Evolutionary conservation across 495 filamentous ascomycete species (phyloP).

Genomic region (Thermothielavioides terrestris): DNA sequence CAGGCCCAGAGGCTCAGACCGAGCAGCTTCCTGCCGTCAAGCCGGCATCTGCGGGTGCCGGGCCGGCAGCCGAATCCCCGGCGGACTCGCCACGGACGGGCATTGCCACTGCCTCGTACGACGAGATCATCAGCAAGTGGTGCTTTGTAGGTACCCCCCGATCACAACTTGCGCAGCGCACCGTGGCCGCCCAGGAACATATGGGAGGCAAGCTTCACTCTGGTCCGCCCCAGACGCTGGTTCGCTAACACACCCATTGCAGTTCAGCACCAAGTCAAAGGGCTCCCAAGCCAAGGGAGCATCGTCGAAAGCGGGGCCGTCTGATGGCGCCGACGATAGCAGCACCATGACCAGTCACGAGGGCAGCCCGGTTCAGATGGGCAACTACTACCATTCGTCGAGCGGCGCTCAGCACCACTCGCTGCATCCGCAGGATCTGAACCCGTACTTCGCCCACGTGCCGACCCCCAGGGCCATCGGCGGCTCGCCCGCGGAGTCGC

Average conservation of each 20-base stretch:
- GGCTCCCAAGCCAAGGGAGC: slow-evolving; percentile 29
- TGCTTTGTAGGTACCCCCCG: slow-evolving; percentile 80
- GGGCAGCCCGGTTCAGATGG: slow-evolving; percentile 29
- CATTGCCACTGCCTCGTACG: slow-evolving; percentile 76
- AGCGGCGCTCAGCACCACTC: slow-evolving; percentile 34
- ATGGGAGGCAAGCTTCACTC: slow-evolving; percentile 21
- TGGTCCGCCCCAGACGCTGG: background rate
- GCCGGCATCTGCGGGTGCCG: slow-evolving; percentile 2
- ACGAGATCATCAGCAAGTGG: slow-evolving; percentile 93
- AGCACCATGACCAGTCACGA: slow-evolving; percentile 29
- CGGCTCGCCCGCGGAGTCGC: slow-evolving; percentile 28
- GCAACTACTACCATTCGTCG: slow-evolving; percentile 24
- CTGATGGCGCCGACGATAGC: slow-evolving; percentile 26
- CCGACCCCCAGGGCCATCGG: slow-evolving; percentile 16
- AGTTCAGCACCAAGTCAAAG: slow-evolving; percentile 41
- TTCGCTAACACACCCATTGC: slow-evolving; percentile 15
- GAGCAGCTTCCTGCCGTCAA: slow-evolving; percentile 4
- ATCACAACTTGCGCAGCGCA: slow-evolving; percentile 10
- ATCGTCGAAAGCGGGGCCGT: slow-evolving; percentile 21
- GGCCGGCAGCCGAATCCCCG: slow-evolving; percentile 13
- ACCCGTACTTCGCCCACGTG: slow-evolving; percentile 27
- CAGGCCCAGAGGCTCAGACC: background rate
- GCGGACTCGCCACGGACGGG: slow-evolving; percentile 35
- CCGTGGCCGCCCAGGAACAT: slow-evolving; percentile 19
- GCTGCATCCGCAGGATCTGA: slow-evolving; percentile 24